Percentiles rank a stretch among this genome's conserved stretches.
Conservation (phyloP, 129 eudicot genomes). For the carrot (Daucus carota) region DNA sequence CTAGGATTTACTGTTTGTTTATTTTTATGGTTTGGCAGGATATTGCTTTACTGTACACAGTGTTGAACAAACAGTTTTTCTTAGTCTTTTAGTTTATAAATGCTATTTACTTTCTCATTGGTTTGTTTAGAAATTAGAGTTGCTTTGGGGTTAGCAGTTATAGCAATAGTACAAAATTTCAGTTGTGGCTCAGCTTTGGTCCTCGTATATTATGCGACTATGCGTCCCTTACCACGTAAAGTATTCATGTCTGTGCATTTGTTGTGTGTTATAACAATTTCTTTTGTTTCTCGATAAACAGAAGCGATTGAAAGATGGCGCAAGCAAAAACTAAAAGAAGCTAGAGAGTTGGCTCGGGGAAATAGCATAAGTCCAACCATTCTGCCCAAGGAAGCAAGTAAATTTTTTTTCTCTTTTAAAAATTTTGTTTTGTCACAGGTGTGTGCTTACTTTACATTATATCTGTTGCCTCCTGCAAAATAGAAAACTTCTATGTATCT, state of each 20-base stretch:
- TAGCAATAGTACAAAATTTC: neutral
- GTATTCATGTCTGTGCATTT: neutral
- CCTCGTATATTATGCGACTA: neutral
- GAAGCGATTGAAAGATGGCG: slow-evolving; percentile 83
- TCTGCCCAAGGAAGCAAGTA: slow-evolving; percentile 65
- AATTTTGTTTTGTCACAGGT: neutral
- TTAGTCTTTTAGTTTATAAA: neutral
- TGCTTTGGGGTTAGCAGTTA: neutral
- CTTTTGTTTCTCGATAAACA: slow-evolving; percentile 20
- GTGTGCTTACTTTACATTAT: slow-evolving; percentile 5
- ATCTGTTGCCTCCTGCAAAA: neutral
- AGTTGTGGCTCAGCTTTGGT: neutral
- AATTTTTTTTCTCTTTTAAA: slow-evolving; percentile 6
- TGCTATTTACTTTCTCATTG: neutral
- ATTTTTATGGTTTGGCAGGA: neutral
- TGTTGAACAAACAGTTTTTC: neutral
- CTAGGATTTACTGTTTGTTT: neutral
- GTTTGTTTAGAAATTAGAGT: neutral
- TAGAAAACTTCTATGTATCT: neutral
- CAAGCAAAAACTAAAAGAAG: slow-evolving; percentile 52
- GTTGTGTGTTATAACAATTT: neutral
- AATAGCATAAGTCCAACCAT: slow-evolving; percentile 36
- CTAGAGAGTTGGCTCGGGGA: slow-evolving; percentile 32
- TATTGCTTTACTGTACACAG: neutral
- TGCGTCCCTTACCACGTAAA: neutral